Percentiles rank a stretch among this genome's conserved stretches.
phyloP scores from a whole-genome alignment of 108 stramenopile genomes.

The Cyclostephanos tholiformis region DNA sequence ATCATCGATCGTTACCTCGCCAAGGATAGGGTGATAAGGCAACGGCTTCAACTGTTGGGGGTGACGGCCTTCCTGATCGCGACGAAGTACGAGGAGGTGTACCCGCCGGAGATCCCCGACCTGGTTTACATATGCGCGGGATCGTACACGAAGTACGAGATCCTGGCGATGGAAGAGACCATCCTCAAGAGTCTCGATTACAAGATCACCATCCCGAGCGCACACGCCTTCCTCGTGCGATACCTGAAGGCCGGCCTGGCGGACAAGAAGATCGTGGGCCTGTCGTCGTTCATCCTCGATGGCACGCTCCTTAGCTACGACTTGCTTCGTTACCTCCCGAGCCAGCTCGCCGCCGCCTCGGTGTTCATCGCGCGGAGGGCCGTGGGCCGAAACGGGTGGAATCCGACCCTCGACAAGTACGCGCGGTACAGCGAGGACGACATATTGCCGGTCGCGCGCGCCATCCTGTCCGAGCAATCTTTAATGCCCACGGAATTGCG shows the following conservation, averaged over 20 bases:
- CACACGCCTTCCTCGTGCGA: conserved; percentile 89
- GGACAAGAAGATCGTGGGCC: conserved; percentile 78
- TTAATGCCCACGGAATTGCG: conserved; percentile 44
- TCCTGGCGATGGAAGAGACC: conserved; percentile 89
- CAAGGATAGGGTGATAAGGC: conserved; percentile 65
- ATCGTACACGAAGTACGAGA: conserved; percentile 93
- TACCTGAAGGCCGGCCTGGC: conserved; percentile 93
- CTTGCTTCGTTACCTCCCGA: conserved; percentile 85
- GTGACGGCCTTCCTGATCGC: conserved; percentile 97
- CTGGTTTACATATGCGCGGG: conserved; percentile 97
- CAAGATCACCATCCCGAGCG: conserved; percentile 86
- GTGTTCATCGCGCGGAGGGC: conserved; percentile 83
- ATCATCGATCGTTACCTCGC: conserved; percentile 97
- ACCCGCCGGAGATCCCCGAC: conserved; percentile 95
- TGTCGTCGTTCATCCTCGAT: conserved; percentile 87
- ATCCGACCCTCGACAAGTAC: conserved; percentile 83
- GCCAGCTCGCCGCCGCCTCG: conserved; percentile 87
- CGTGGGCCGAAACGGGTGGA: conserved; percentile 80
- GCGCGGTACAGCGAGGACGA: conserved; percentile 82
- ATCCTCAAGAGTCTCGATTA: conserved; percentile 84
- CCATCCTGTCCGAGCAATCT: conserved; percentile 52
- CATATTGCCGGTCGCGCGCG: conserved; percentile 69
- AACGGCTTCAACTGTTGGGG: conserved; percentile 96
- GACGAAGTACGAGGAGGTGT: conserved; percentile 99
- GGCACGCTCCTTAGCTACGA: conserved; percentile 86